Percentiles rank a stretch among this genome's conserved stretches.
These are phyloP conservation scores for Sordaria brevicollis DNA, from an alignment of 495 filamentous ascomycete species.

Conservation along the genomic window DNA sequence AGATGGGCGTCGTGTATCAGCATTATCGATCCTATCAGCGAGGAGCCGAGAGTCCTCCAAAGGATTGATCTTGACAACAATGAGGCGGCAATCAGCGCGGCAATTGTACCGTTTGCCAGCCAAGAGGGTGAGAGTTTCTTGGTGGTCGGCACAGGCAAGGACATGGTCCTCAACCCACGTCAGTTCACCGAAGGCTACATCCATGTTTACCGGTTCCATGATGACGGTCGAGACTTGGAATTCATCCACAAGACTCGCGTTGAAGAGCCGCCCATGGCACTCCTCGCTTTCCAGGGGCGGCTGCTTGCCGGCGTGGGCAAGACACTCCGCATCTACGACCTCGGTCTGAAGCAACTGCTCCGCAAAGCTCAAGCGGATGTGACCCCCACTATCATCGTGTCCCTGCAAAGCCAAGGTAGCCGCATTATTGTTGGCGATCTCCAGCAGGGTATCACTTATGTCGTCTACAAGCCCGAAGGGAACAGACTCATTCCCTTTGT, in stretches of 20 bases:
- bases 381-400: slow-evolving; percentile 72
- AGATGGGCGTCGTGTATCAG: slow-evolving; percentile 95
- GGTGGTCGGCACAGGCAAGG: slow-evolving; percentile 85
- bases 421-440: slow-evolving; percentile 89
- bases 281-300: slow-evolving; percentile 85
- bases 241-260: slow-evolving; percentile 94
- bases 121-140: slow-evolving; percentile 86
- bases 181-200: slow-evolving; percentile 72
- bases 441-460: slow-evolving; percentile 79
- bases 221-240: slow-evolving; percentile 75
- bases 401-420: slow-evolving; percentile 81
- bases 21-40: slow-evolving; percentile 69
- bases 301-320: slow-evolving; percentile 76
- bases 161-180: slow-evolving; percentile 68
- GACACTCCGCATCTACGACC: slow-evolving; percentile 75
- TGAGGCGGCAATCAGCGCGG: slow-evolving; percentile 81
- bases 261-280: slow-evolving; percentile 77
- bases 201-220: slow-evolving; percentile 84
- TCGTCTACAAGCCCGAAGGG: slow-evolving; percentile 86
- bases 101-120: slow-evolving; percentile 71
- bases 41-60: slow-evolving; percentile 56
- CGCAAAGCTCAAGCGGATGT: slow-evolving; percentile 80
- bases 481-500: slow-evolving; percentile 86
- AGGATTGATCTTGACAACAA: slow-evolving; percentile 79
- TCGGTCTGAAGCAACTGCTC: slow-evolving; percentile 82